Evolutionary conservation across 257 asterid genomes (phyloP).

Genomic region (Petunia secreta): DNA sequence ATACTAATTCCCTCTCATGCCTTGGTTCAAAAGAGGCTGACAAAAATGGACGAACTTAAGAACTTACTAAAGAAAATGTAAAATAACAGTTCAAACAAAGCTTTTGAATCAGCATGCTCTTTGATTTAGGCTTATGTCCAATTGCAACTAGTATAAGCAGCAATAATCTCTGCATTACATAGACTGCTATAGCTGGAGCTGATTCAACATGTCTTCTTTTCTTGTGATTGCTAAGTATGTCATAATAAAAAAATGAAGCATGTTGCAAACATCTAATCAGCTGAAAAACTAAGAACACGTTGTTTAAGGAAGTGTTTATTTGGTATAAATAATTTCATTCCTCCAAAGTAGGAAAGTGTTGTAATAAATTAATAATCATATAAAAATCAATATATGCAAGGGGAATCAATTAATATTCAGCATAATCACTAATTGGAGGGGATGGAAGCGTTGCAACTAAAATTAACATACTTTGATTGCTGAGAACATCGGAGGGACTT

Average conservation of each 20-base stretch:
- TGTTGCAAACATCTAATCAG: background rate
- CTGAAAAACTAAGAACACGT: background rate
- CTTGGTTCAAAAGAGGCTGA: background rate
- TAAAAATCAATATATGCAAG: constrained; percentile 24
- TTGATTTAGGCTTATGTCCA: background rate
- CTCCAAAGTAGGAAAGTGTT: constrained; percentile 4
- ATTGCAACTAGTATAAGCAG: background rate
- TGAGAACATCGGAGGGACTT: constrained; percentile 99
- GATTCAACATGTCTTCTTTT: constrained; percentile 18
- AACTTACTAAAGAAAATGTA: background rate
- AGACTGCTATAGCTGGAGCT: constrained; percentile 15
- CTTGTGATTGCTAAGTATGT: background rate
- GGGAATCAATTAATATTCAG: background rate
- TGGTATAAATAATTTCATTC: background rate
- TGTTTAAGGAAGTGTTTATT: background rate
- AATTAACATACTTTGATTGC: constrained; percentile 84
- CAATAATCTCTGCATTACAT: background rate
- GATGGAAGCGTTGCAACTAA: background rate
- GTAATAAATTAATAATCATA: background rate
- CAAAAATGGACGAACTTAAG: background rate
- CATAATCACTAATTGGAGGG: background rate
- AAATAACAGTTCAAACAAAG: constrained; percentile 3
- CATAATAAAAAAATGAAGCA: background rate
- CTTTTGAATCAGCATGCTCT: constrained; percentile 13
- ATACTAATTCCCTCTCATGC: background rate